Percentiles rank a stretch among this genome's conserved stretches.
These are phyloP conservation scores for Lodderomyces beijingensis DNA, from an alignment of 1,139 yeast genomes.

Conservation along the genomic window DNA sequence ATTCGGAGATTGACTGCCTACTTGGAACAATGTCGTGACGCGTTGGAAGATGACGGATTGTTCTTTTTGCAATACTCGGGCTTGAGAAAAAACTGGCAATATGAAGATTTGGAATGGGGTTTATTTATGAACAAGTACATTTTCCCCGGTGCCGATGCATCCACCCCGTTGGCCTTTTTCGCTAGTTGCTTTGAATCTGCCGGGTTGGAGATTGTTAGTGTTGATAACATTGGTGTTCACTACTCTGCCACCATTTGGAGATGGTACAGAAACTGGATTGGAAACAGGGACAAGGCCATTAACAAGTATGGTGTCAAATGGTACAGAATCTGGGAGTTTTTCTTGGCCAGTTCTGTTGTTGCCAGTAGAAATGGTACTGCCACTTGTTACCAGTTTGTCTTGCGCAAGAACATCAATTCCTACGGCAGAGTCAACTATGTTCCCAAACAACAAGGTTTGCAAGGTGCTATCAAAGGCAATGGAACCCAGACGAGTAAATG, in stretches of 20 bases:
- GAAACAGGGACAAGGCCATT: constrained; percentile 71
- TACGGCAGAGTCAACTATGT: constrained; percentile 80
- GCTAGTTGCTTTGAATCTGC: constrained; percentile 71
- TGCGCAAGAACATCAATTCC: constrained; percentile 84
- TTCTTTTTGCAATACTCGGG: constrained; percentile 90
- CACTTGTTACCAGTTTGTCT: constrained; percentile 83
- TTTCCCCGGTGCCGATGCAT: constrained; percentile 97
- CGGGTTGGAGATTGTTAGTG: constrained; percentile 80
- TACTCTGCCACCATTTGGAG: constrained; percentile 89
- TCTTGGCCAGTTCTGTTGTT: constrained; percentile 76
- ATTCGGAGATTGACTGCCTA: constrained; percentile 76
- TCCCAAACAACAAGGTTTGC: constrained; percentile 73
- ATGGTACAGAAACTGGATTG: constrained; percentile 95
- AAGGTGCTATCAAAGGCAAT: constrained; percentile 47
- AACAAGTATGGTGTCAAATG: constrained; percentile 84
- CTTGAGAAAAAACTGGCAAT: constrained; percentile 89
- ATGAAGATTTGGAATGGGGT: constrained; percentile 93
- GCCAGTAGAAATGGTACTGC: constrained; percentile 93
- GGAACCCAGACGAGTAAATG: constrained; percentile 37
- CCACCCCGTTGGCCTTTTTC: constrained; percentile 87
- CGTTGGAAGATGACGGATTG: constrained; percentile 88
- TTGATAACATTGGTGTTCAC: constrained; percentile 90
- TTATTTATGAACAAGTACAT: constrained; percentile 93
- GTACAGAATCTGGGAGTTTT: constrained; percentile 93
- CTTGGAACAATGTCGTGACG: constrained; percentile 74